Percentiles rank a stretch among this genome's conserved stretches.
phyloP scores from a whole-genome alignment of 495 filamentous ascomycete genomes.

The Penicillium canariense region DNA sequence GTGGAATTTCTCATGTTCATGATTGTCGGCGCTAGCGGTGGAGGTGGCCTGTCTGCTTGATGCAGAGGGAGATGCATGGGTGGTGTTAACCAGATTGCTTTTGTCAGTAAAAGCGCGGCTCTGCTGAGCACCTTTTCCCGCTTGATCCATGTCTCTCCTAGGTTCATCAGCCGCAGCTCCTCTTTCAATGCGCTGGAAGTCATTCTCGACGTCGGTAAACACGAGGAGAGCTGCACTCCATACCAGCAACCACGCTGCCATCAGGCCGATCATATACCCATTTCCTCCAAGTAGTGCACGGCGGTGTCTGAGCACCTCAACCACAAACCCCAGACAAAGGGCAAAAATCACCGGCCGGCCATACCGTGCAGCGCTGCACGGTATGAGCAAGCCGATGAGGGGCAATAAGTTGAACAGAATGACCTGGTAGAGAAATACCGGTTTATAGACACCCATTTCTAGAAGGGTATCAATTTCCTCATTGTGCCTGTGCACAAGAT shows the following conservation, averaged over 20 bases:
- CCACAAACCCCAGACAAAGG: conserved; percentile 45
- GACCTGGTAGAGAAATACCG: conserved; percentile 40
- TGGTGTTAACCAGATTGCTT: not conserved
- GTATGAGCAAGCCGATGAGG: conserved; percentile 35
- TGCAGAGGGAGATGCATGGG: not conserved
- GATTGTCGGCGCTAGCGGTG: not conserved
- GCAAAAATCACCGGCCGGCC: conserved; percentile 55
- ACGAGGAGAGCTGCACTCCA: conserved; percentile 63
- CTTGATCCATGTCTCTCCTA: not conserved
- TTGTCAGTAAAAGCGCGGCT: not conserved
- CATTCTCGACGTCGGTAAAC: conserved; percentile 61
- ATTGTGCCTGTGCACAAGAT: conserved; percentile 19
- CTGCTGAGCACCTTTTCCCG: not conserved
- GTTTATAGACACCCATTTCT: conserved; percentile 32
- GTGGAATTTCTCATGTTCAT: conserved; percentile 22
- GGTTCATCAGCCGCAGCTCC: not conserved
- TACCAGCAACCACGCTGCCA: conserved; percentile 62
- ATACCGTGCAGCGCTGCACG: conserved; percentile 23
- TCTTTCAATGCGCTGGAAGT: conserved; percentile 64
- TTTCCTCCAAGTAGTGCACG: conserved; percentile 56
- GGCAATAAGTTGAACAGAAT: conserved; percentile 31
- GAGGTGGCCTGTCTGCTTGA: not conserved
- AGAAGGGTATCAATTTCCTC: conserved; percentile 25
- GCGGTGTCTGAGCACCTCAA: conserved; percentile 39
- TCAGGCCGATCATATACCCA: conserved; percentile 66